Evolutionary conservation across 73 alveolate species (phyloP).

Genomic region (Paramecium bursaria): DNA sequence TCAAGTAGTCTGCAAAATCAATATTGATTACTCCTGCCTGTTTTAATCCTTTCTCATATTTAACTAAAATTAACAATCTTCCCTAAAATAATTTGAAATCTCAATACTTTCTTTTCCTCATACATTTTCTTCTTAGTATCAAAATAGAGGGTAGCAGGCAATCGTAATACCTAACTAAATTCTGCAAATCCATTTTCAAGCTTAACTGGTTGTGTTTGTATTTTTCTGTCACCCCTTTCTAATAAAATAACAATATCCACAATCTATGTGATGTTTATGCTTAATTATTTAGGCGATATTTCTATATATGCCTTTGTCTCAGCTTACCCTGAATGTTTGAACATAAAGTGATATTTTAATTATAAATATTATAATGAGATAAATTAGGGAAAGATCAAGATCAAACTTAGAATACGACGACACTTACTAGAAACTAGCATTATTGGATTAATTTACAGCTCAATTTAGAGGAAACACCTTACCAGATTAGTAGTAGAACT

Average conservation of each 20-base stretch:
- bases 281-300: background rate
- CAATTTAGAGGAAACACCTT: no score
- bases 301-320: constrained; percentile 37
- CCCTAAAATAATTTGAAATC: background rate
- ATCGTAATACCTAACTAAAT: background rate
- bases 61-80: background rate
- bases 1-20: constrained; percentile 28
- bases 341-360: no score
- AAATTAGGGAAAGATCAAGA: no score
- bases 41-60: constrained; percentile 42
- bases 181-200: background rate
- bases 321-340: constrained; percentile 33
- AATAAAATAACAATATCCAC: constrained; percentile 15
- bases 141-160: constrained; percentile 33
- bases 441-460: no score
- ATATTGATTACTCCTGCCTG: constrained; percentile 30
- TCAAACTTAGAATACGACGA: no score
- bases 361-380: no score
- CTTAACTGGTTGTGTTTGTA: background rate
- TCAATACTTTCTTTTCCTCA: background rate
- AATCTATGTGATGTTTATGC: constrained; percentile 13
- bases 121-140: constrained; percentile 25
- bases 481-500: no score
- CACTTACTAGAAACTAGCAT: no score
- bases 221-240: constrained; percentile 54